phyloP scores from a whole-genome alignment of 768 basidiomycete genomes.

The Boletellus sp. region DNA sequence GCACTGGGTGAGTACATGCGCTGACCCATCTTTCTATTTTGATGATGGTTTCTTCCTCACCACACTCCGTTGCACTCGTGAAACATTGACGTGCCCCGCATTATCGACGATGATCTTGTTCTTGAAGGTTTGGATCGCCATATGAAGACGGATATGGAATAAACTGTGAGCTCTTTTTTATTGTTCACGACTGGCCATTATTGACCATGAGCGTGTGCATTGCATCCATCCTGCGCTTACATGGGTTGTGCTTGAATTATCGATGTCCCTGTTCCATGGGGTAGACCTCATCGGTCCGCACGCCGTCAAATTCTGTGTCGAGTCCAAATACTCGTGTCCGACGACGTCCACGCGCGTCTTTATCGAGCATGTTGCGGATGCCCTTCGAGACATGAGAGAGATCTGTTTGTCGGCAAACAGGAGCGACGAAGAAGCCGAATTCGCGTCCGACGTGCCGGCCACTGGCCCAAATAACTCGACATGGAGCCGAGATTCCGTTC shows the following conservation, averaged over 20 bases:
- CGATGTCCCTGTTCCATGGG: not conserved
- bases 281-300: constrained; percentile 78
- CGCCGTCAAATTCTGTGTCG: constrained; percentile 88
- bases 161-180: constrained; percentile 61
- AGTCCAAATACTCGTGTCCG: constrained; percentile 73
- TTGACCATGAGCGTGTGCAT: not conserved
- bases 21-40: not conserved
- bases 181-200: not conserved
- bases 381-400: constrained; percentile 65
- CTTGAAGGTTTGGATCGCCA: constrained; percentile 65
- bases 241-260: not conserved
- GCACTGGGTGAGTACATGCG: constrained; percentile 62
- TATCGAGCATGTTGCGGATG: constrained; percentile 55
- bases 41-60: not conserved
- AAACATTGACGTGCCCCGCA: not conserved
- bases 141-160: constrained; percentile 91
- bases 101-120: constrained; percentile 6
- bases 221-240: not conserved
- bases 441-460: not conserved
- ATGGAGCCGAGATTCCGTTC: not conserved
- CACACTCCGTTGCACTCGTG: not conserved
- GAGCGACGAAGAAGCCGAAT: constrained; percentile 5
- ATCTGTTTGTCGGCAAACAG: constrained; percentile 37
- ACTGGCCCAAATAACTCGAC: not conserved
- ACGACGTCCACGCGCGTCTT: constrained; percentile 70